Evolutionary conservation across 1,139 yeast species (phyloP).

Genomic region (Nakaseomyces bracarensis): DNA sequence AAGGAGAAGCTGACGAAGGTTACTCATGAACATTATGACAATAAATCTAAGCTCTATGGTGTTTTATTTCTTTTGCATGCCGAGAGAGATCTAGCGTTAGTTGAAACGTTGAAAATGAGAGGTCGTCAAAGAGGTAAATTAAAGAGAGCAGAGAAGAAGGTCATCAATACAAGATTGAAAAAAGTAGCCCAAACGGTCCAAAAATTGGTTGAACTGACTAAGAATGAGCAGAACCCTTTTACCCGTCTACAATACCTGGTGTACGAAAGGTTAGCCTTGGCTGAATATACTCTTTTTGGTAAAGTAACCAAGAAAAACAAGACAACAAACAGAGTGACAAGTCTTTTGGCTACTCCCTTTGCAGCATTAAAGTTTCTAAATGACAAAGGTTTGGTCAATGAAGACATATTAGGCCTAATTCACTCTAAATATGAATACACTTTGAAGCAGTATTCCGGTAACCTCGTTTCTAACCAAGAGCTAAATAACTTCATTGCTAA

Average conservation of each 20-base stretch:
- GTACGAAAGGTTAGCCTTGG: constrained; percentile 54
- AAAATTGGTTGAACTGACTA: constrained; percentile 39
- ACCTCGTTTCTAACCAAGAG: constrained; percentile 19
- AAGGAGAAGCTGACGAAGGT: constrained; percentile 24
- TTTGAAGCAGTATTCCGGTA: constrained; percentile 25
- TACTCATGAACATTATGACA: constrained; percentile 22
- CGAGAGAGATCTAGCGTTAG: constrained; percentile 29
- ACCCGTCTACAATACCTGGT: constrained; percentile 50
- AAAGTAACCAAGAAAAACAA: constrained; percentile 50
- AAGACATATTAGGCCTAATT: constrained; percentile 17
- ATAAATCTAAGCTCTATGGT: constrained; percentile 26
- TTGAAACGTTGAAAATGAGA: constrained; percentile 26
- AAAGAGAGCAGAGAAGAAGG: constrained; percentile 35
- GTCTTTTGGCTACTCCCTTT: constrained; percentile 21
- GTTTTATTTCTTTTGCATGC: constrained; percentile 25
- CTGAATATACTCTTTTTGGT: constrained; percentile 36
- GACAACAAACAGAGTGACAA: constrained; percentile 20
- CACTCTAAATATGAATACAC: constrained; percentile 26
- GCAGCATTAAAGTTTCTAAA: constrained; percentile 22
- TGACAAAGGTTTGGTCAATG: constrained; percentile 12
- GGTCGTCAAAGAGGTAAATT: constrained; percentile 27
- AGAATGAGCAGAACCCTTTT: constrained; percentile 31
- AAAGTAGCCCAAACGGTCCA: constrained; percentile 45
- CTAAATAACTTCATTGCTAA: constrained; percentile 19
- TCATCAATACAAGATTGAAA: constrained; percentile 60